These are phyloP conservation scores for Phylloporus rhodoxanthus DNA, from an alignment of 768 basidiomycete genomes.

Conservation along the genomic window DNA sequence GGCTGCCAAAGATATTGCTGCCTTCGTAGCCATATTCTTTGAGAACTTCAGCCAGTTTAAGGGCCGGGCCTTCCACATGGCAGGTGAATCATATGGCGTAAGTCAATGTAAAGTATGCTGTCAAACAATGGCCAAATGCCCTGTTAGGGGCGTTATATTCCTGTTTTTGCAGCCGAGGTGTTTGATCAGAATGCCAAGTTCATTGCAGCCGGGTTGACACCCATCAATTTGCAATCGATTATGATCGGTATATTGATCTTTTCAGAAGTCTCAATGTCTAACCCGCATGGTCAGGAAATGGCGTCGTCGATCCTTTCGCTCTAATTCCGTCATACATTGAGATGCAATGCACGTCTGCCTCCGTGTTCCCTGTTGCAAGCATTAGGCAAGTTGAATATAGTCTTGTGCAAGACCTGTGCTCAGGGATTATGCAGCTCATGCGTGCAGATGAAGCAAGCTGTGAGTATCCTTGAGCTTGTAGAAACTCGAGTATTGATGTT, in stretches of 20 bases:
- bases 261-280: not conserved
- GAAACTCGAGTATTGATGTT: not conserved
- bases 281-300: slow-evolving; percentile 35
- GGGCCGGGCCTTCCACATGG: slow-evolving; percentile 57
- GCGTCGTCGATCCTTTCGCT: slow-evolving; percentile 36
- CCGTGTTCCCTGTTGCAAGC: slow-evolving; percentile 43
- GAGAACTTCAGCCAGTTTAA: slow-evolving; percentile 69
- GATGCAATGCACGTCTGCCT: slow-evolving; percentile 50
- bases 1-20: slow-evolving; percentile 64
- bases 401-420: not conserved
- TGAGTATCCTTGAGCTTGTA: slow-evolving; percentile 13
- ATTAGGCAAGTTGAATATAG: slow-evolving; percentile 13
- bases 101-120: not conserved
- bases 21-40: slow-evolving; percentile 68
- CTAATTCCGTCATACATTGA: slow-evolving; percentile 43
- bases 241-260: slow-evolving; percentile 38
- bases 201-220: slow-evolving; percentile 40
- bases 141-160: slow-evolving; percentile 45
- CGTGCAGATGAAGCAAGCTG: slow-evolving; percentile 39
- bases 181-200: slow-evolving; percentile 44
- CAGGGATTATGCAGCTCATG: slow-evolving; percentile 24
- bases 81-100: slow-evolving; percentile 54
- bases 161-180: slow-evolving; percentile 43
- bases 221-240: slow-evolving; percentile 44
- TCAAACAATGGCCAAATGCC: not conserved